Percentiles rank a stretch among this genome's conserved stretches.
Conservation (phyloP, 371 early-diverging fungal genomes). For the Parasitella parasitica region DNA sequence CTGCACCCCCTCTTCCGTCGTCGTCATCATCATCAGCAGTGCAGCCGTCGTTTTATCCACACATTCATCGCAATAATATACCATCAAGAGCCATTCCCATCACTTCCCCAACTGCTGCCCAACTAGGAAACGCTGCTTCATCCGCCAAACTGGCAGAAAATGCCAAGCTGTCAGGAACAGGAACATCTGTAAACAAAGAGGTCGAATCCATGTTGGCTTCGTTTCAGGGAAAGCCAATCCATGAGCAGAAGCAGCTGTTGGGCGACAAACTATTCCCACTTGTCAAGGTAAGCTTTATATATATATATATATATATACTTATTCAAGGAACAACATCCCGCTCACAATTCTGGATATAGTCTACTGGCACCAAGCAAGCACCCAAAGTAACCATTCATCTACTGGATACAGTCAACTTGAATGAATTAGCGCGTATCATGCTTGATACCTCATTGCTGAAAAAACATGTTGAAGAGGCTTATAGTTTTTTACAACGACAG, state of each 20-base stretch:
- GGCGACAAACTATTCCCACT: conserved; percentile 44
- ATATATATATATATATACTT: no score
- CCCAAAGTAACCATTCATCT: conserved; percentile 47
- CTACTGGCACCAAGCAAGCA: conserved; percentile 39
- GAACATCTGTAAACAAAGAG: conserved; percentile 2
- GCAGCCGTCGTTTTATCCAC: neutral
- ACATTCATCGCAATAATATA: neutral
- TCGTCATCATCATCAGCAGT: neutral
- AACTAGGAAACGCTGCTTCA: no score
- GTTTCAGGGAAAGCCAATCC: conserved; percentile 30
- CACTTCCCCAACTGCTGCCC: conserved; percentile 25
- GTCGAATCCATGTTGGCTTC: conserved; percentile 14
- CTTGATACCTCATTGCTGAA: conserved; percentile 33
- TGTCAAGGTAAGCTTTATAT: conserved; percentile 44
- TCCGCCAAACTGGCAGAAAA: no score
- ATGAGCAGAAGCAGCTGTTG: conserved; percentile 39
- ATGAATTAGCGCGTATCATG: conserved; percentile 43
- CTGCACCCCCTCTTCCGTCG: neutral
- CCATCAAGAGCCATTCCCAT: conserved; percentile 42
- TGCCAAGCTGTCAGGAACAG: no score
- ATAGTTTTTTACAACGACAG: conserved; percentile 13
- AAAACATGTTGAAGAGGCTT: conserved; percentile 28
- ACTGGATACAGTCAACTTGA: conserved; percentile 41
- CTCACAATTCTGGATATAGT: conserved; percentile 16
- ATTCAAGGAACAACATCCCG: no score